Percentiles rank a stretch among this genome's conserved stretches.
Conservation (phyloP, 805 yeast genomes). For the Wickerhamiella alocasiicola region DNA sequence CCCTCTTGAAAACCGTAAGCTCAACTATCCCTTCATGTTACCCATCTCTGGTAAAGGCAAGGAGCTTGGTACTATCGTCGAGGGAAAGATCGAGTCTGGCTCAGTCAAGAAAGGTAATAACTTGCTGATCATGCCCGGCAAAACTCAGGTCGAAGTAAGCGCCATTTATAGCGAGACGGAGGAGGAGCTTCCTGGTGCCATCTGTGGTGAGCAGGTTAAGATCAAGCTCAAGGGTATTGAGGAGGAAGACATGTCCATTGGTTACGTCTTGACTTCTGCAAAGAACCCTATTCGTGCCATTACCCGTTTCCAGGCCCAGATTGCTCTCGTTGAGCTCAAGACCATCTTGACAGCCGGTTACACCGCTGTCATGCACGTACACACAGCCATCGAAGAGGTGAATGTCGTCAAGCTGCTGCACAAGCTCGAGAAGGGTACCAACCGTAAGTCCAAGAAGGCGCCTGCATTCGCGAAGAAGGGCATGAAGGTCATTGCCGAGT, state of each 20-base stretch:
- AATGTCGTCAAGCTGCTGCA: constrained; percentile 69
- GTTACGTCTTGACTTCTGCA: constrained; percentile 80
- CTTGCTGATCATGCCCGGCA: constrained; percentile 88
- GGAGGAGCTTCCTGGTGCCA: constrained; percentile 78
- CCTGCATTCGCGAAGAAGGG: constrained; percentile 99
- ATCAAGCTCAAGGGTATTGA: constrained; percentile 88
- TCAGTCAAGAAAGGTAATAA: constrained; percentile 67
- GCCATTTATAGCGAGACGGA: constrained; percentile 91
- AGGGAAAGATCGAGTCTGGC: constrained; percentile 97
- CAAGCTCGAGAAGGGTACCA: constrained; percentile 91
- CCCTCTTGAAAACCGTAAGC: constrained; percentile 70
- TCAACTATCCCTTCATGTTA: constrained; percentile 93
- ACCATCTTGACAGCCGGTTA: constrained; percentile 90
- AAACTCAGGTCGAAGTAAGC: constrained; percentile 65
- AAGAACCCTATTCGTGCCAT: constrained; percentile 84
- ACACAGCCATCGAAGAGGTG: constrained; percentile 96
- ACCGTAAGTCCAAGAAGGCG: constrained; percentile 89
- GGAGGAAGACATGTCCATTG: constrained; percentile 88
- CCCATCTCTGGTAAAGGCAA: constrained; percentile 92
- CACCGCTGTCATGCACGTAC: constrained; percentile 97
- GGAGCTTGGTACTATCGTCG: constrained; percentile 94
- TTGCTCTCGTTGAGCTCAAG: constrained; percentile 92
- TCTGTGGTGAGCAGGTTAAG: constrained; percentile 95
- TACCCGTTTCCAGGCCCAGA: constrained; percentile 84
- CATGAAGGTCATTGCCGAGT: constrained; percentile 89